Evolutionary conservation across 2,329 filamentous ascomycete species (phyloP).

Genomic region (Talaromyces funiculosus): DNA sequence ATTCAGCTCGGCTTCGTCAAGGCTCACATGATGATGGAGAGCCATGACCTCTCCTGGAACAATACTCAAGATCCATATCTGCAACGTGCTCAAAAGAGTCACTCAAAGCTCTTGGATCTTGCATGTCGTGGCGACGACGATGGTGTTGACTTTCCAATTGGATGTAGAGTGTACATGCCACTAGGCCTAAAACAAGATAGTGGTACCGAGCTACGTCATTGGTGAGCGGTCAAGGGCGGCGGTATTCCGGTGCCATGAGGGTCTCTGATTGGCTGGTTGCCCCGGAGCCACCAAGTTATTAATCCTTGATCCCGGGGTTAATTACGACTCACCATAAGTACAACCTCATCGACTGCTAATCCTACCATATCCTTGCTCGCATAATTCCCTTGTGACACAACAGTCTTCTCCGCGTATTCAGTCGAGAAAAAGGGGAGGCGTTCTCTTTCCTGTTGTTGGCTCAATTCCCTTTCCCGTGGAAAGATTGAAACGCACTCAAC

Average conservation of each 20-base stretch:
- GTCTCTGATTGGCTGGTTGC: constrained; percentile 1
- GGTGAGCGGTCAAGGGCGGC: constrained; percentile 6
- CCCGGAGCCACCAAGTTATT: not conserved
- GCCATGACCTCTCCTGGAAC: not conserved
- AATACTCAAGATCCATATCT: not conserved
- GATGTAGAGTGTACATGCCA: not conserved
- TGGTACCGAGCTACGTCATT: constrained; percentile 9
- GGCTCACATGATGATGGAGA: not conserved
- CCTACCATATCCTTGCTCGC: not conserved
- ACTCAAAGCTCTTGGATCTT: not conserved
- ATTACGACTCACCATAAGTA: not conserved
- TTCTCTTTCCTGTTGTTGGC: not conserved
- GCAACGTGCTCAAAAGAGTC: not conserved
- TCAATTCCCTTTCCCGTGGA: not conserved
- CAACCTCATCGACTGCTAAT: not conserved
- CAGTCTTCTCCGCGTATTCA: not conserved
- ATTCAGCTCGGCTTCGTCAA: not conserved
- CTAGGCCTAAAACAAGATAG: not conserved
- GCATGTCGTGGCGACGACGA: not conserved
- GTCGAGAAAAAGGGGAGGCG: not conserved
- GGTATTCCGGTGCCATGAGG: not conserved
- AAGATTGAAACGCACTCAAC: not conserved
- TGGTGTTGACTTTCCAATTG: not conserved
- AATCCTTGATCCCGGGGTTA: not conserved
- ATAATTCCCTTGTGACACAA: not conserved